Conservation (phyloP, 768 basidiomycete genomes). For the Naganishia friedmannii region DNA sequence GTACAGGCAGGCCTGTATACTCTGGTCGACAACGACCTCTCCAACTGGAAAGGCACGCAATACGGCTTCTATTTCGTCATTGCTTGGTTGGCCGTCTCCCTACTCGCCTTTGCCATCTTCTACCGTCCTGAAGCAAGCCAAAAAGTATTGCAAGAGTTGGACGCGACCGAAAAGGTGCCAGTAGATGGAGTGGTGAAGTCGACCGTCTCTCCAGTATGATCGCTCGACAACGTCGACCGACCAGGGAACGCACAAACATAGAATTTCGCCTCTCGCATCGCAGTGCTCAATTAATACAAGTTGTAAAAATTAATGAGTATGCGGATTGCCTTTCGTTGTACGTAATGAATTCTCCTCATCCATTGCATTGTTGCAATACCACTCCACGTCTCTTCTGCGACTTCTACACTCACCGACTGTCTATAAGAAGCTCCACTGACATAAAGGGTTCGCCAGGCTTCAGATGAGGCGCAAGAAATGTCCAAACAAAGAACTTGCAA, state of each 20-base stretch:
- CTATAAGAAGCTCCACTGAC: no score
- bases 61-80: slow-evolving; percentile 41
- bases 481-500: no score
- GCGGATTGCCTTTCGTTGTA: no score
- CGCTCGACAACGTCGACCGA: neutral
- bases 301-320: no score
- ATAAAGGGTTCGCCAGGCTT: no score
- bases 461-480: no score
- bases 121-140: slow-evolving; percentile 22
- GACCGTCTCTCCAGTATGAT: neutral
- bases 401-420: no score
- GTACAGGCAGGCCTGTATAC: slow-evolving; percentile 44
- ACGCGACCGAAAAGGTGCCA: neutral
- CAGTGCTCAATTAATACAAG: no score
- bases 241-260: neutral
- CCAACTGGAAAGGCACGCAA: slow-evolving; percentile 39
- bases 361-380: no score
- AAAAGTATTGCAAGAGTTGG: slow-evolving; percentile 12
- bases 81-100: slow-evolving; percentile 25
- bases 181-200: neutral
- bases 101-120: slow-evolving; percentile 27
- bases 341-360: no score
- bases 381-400: no score
- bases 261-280: no score
- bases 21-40: slow-evolving; percentile 36